Conservation (phyloP, 2,329 filamentous ascomycete genomes). For the Scleromitrula shiraiana region DNA sequence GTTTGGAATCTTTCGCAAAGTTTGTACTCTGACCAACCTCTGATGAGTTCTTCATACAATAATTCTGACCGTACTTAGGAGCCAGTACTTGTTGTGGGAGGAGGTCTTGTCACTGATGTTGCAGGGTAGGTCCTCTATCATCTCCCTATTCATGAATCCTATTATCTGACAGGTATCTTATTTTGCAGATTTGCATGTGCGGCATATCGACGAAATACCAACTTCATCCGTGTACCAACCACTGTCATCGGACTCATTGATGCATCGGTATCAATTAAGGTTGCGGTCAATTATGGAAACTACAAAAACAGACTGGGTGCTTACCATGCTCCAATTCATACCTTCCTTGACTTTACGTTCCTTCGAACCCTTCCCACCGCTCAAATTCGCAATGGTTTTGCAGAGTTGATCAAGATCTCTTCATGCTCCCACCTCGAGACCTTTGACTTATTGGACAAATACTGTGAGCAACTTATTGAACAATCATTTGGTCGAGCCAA, state of each 20-base stretch:
- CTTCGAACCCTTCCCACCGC: slow-evolving; percentile 58
- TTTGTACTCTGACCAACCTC: slow-evolving; percentile 18
- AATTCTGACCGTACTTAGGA: slow-evolving; percentile 35
- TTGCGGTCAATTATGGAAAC: slow-evolving; percentile 69
- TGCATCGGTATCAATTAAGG: slow-evolving; percentile 68
- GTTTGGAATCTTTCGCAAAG: slow-evolving; percentile 61
- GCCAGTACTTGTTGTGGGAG: slow-evolving; percentile 58
- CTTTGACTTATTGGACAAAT: slow-evolving; percentile 59
- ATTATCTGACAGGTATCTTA: slow-evolving; percentile 13
- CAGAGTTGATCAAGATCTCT: slow-evolving; percentile 69
- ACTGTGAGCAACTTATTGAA: slow-evolving; percentile 59
- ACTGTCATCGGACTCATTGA: slow-evolving; percentile 71
- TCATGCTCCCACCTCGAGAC: slow-evolving; percentile 59
- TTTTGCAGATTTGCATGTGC: slow-evolving; percentile 56
- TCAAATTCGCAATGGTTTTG: slow-evolving; percentile 66
- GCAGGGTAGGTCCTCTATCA: slow-evolving; percentile 51
- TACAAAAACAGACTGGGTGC: slow-evolving; percentile 70
- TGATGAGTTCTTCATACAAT: not conserved
- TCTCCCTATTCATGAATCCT: too few species aligned
- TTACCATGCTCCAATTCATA: slow-evolving; percentile 64
- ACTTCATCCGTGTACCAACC: slow-evolving; percentile 66
- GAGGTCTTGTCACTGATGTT: slow-evolving; percentile 65
- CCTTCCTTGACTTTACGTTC: slow-evolving; percentile 67
- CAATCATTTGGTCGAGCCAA: slow-evolving; percentile 57
- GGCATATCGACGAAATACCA: slow-evolving; percentile 63